Conservation (phyloP, 2,329 filamentous ascomycete species). For the Fusarium oxysporum region DNA sequence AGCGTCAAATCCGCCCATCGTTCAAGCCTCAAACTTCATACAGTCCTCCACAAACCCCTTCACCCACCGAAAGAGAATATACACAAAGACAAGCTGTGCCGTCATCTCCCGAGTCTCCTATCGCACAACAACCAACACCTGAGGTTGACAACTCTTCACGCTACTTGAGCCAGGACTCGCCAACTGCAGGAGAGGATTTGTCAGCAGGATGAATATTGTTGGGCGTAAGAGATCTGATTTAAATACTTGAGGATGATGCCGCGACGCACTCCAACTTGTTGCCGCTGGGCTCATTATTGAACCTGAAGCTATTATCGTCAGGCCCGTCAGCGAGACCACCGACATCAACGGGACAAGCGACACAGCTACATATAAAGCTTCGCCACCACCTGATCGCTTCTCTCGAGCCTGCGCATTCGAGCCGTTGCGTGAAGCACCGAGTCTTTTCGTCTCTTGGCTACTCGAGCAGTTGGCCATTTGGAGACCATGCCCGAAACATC, state of each 20-base stretch:
- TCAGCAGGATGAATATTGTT: accelerated
- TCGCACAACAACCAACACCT: neutral
- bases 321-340: accelerated
- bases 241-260: accelerated
- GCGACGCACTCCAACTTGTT: neutral
- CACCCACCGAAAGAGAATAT: accelerated
- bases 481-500: neutral
- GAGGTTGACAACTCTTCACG: neutral
- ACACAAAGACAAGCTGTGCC: neutral
- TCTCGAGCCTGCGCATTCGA: neutral
- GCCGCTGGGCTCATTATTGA: neutral
- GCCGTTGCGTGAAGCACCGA: neutral
- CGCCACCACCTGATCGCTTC: accelerated
- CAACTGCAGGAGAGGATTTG: neutral
- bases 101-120: neutral
- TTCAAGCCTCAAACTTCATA: neutral
- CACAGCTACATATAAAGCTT: accelerated
- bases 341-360: neutral
- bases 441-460: neutral
- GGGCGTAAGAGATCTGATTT: accelerated
- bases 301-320: neutral
- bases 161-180: too few relatives aligned
- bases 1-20: neutral
- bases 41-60: neutral
- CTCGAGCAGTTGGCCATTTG: neutral